Evolutionary conservation across 345 rosid genomes (phyloP).

Genomic region (Tarenaya hassleriana): DNA sequence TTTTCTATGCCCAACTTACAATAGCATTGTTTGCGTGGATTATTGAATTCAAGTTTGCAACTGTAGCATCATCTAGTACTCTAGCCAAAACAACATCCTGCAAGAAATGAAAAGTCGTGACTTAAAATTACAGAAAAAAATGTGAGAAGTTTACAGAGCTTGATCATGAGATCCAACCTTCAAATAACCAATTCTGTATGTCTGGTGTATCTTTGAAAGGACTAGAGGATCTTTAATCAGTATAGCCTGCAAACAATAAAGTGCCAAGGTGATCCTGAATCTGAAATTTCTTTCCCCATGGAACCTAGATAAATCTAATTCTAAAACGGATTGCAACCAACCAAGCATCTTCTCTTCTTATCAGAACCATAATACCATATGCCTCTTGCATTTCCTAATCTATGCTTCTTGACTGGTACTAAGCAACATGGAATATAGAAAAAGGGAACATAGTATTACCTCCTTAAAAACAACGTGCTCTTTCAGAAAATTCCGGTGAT

Average conservation of each 20-base stretch:
- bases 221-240: conserved; percentile 78
- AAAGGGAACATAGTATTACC: conserved; percentile 38
- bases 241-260: conserved; percentile 55
- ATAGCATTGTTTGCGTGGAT: conserved; percentile 87
- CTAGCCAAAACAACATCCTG: conserved; percentile 97
- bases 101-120: conserved; percentile 15
- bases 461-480: conserved; percentile 94
- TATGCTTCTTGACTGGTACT: conserved; percentile 10
- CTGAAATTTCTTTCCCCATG: not conserved
- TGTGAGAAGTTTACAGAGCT: not conserved
- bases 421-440: conserved; percentile 11
- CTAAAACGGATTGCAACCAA: not conserved
- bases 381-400: conserved; percentile 1
- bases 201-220: conserved; percentile 94
- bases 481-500: conserved; percentile 78
- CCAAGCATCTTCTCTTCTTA: not conserved
- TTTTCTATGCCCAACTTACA: conserved; percentile 45
- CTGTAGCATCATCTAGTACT: conserved; percentile 80
- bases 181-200: conserved; percentile 92
- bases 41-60: conserved; percentile 80
- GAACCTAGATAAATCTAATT: conserved; percentile 2
- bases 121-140: conserved; percentile 4
- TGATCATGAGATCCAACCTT: conserved; percentile 49
- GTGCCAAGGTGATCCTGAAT: not conserved
- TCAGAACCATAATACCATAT: not conserved